These are phyloP conservation scores for Eucalyptus dawsonii DNA, from an alignment of 345 rosid species.

Conservation along the genomic window DNA sequence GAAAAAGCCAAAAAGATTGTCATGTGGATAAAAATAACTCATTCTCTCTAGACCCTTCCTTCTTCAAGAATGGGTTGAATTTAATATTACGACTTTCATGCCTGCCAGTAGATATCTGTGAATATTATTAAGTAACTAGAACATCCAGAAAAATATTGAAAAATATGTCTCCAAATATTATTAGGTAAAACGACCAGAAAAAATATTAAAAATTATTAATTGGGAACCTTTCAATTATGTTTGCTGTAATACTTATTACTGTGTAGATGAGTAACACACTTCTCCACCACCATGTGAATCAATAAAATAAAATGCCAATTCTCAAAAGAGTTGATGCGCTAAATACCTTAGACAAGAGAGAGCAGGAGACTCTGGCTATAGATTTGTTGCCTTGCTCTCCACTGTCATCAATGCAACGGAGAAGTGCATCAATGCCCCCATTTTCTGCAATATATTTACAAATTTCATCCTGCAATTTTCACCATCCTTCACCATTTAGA, in stretches of 20 bases:
- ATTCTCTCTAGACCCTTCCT: not conserved
- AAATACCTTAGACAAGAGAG: slow-evolving; percentile 66
- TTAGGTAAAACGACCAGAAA: not conserved
- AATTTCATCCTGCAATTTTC: slow-evolving; percentile 52
- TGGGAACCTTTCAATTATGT: not conserved
- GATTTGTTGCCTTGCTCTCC: slow-evolving; percentile 65
- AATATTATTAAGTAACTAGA: not conserved
- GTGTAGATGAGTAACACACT: not conserved
- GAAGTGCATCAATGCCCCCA: slow-evolving; percentile 79
- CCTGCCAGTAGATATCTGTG: not conserved
- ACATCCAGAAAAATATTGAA: not conserved
- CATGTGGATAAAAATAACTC: not conserved
- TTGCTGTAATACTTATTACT: not conserved
- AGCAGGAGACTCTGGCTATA: slow-evolving; percentile 69
- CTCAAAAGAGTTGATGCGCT: not conserved
- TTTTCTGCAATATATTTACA: slow-evolving; percentile 79
- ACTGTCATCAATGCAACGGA: slow-evolving; percentile 63
- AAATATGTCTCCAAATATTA: not conserved
- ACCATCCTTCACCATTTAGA: not conserved
- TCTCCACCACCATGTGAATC: not conserved
- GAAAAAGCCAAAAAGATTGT: not conserved
- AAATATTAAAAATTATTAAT: not conserved
- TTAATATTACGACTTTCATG: not conserved
- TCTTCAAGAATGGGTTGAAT: not conserved
- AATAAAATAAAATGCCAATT: not conserved